Conservation (phyloP, 495 filamentous ascomycete genomes). For the Durotheca rogersii region DNA sequence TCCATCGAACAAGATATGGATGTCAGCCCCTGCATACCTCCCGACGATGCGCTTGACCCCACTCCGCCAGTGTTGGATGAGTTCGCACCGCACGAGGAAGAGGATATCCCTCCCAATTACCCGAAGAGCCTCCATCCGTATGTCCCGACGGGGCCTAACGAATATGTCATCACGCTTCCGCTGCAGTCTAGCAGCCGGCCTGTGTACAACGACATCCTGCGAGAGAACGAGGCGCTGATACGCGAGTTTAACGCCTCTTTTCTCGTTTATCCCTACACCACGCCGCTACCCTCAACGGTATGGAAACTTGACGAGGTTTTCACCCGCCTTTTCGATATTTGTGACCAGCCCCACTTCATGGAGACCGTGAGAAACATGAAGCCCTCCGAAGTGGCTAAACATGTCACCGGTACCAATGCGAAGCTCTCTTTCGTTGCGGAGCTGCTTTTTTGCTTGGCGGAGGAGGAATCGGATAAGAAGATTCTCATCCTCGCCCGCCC, state of each 20-base stretch:
- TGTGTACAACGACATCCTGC: conserved; percentile 43
- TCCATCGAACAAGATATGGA: conserved; percentile 36
- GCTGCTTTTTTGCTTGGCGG: conserved; percentile 34
- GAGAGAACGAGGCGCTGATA: conserved; percentile 39
- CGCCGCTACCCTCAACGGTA: conserved; percentile 31
- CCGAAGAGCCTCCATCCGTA: conserved; percentile 24
- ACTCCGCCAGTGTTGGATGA: conserved; percentile 14
- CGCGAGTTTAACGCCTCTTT: conserved; percentile 38
- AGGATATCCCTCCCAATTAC: conserved; percentile 18
- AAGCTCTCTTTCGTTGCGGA: conserved; percentile 51
- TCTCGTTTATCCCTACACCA: conserved; percentile 10
- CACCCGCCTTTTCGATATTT: conserved; percentile 40
- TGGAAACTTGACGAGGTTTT: conserved; percentile 43
- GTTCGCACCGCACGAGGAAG: conserved; percentile 20
- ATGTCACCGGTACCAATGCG: conserved; percentile 43
- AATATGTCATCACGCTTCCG: conserved; percentile 45
- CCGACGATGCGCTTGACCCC: conserved; percentile 21
- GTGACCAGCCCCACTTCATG: conserved; percentile 45
- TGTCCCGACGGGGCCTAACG: conserved; percentile 21
- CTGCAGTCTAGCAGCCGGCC: conserved; percentile 40
- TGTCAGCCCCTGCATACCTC: conserved; percentile 23
- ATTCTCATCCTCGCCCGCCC: conserved; percentile 45
- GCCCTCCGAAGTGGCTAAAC: conserved; percentile 35
- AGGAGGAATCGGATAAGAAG: conserved; percentile 33
- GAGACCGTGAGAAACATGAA: conserved; percentile 35